These are phyloP conservation scores for Salix arbutifolia DNA, from an alignment of 345 rosid genomes.

Conservation along the genomic window DNA sequence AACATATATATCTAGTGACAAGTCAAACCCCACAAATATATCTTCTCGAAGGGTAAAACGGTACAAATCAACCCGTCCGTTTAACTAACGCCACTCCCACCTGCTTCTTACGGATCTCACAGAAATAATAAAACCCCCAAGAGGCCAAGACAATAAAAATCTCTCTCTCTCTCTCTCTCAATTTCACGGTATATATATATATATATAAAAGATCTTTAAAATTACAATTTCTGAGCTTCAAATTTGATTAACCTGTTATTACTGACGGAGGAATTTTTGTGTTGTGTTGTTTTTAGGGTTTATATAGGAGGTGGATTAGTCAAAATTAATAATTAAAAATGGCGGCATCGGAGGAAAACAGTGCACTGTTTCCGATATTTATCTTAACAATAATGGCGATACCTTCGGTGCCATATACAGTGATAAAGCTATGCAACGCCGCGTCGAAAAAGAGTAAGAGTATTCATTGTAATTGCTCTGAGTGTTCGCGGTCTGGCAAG, in stretches of 20 bases:
- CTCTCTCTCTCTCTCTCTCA: background rate
- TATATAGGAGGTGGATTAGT: background rate
- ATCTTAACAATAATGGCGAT: conserved; percentile 93
- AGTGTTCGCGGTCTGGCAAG: conserved; percentile 79
- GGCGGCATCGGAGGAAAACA: conserved; percentile 92
- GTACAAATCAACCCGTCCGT: conserved; percentile 2
- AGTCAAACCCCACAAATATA: background rate
- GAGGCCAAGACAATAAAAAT: conserved; percentile 1
- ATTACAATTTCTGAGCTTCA: too few species aligned
- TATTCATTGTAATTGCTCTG: conserved; percentile 77
- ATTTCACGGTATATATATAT: background rate
- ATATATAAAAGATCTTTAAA: background rate
- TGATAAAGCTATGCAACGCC: conserved; percentile 65
- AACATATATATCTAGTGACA: too few species aligned
- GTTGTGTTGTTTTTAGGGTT: background rate
- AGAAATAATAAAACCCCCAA: background rate
- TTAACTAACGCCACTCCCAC: background rate
- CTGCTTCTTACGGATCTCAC: conserved; percentile 15
- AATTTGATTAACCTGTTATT: background rate
- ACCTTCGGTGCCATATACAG: conserved; percentile 84
- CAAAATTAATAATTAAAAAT: conserved; percentile 26
- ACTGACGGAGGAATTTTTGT: background rate
- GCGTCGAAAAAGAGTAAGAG: conserved; percentile 63
- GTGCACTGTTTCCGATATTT: conserved; percentile 87
- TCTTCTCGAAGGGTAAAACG: background rate